phyloP scores from a whole-genome alignment of 2,329 filamentous ascomycete genomes.

The Paramyrothecium roridum region DNA sequence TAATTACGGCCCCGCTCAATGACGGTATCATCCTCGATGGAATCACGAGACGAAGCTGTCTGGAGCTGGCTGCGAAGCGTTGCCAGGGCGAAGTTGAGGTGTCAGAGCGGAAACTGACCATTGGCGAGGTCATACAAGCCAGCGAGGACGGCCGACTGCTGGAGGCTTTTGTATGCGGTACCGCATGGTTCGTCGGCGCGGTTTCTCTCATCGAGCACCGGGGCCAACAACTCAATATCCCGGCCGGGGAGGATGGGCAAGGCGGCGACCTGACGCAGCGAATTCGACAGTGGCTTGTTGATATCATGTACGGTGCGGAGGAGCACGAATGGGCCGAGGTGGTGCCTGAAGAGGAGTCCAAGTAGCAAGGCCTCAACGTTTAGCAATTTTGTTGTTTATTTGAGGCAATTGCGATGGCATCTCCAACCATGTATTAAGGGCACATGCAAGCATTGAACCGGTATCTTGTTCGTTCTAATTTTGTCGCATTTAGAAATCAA shows the following conservation, averaged over 20 bases:
- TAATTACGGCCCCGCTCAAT: conserved; percentile 63
- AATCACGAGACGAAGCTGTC: conserved; percentile 60
- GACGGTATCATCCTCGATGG: conserved; percentile 65
- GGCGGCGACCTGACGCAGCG: conserved; percentile 51
- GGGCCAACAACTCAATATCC: conserved; percentile 59
- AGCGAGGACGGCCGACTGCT: conserved; percentile 55
- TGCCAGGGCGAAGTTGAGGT: conserved; percentile 44
- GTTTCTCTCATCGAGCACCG: conserved; percentile 67
- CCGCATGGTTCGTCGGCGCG: conserved; percentile 66
- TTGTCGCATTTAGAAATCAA: too few species aligned
- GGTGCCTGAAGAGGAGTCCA: conserved; percentile 58
- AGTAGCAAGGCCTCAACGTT: too few species aligned
- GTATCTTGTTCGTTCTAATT: too few species aligned
- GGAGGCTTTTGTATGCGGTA: conserved; percentile 66
- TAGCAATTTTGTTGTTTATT: too few species aligned
- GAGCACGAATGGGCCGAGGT: conserved; percentile 69
- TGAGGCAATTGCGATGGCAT: too few species aligned
- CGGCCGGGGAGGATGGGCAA: conserved; percentile 49
- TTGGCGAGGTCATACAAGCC: conserved; percentile 56
- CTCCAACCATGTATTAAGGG: too few species aligned
- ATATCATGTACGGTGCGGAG: conserved; percentile 72
- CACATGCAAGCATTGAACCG: too few species aligned
- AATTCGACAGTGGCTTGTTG: conserved; percentile 65
- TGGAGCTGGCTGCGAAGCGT: conserved; percentile 54
- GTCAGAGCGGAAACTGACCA: conserved; percentile 60